These are phyloP conservation scores for Lactuca saligna DNA, from an alignment of 129 eudicot genomes.

Conservation along the genomic window DNA sequence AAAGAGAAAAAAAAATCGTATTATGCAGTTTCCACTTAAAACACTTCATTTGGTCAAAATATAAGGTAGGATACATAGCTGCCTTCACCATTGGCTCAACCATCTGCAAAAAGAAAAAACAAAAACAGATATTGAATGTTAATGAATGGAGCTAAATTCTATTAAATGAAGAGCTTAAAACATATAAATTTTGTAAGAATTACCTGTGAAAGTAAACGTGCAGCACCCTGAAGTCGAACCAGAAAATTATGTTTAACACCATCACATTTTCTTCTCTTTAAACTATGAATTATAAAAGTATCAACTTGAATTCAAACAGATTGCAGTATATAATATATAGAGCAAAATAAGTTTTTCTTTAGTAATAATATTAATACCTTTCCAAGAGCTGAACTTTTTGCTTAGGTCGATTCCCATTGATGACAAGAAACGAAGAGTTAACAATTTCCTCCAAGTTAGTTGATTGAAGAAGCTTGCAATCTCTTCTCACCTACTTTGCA, in stretches of 20 bases:
- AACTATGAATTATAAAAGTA: slow-evolving; percentile 34
- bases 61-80: slow-evolving; percentile 77
- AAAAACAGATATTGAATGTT: not conserved
- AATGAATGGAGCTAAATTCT: not conserved
- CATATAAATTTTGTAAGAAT: not conserved
- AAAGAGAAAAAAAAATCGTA: not conserved
- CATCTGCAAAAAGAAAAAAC: slow-evolving; percentile 53
- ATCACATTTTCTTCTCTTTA: slow-evolving; percentile 61
- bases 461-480: slow-evolving; percentile 72
- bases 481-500: slow-evolving; percentile 70
- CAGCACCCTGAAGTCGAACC: slow-evolving; percentile 70
- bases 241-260: slow-evolving; percentile 54
- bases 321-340: not conserved
- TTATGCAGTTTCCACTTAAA: not conserved
- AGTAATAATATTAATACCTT: slow-evolving; percentile 55
- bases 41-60: not conserved
- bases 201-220: slow-evolving; percentile 79
- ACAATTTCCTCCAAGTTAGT: slow-evolving; percentile 60
- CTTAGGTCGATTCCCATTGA: slow-evolving; percentile 59
- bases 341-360: not conserved
- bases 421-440: slow-evolving; percentile 52
- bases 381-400: slow-evolving; percentile 77
- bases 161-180: not conserved
- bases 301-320: not conserved
- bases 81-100: slow-evolving; percentile 86